Evolutionary conservation across 2,329 filamentous ascomycete species (phyloP), one percentile per base, ranked within the genome.

Genomic region (Fusarium illudens): DNA sequence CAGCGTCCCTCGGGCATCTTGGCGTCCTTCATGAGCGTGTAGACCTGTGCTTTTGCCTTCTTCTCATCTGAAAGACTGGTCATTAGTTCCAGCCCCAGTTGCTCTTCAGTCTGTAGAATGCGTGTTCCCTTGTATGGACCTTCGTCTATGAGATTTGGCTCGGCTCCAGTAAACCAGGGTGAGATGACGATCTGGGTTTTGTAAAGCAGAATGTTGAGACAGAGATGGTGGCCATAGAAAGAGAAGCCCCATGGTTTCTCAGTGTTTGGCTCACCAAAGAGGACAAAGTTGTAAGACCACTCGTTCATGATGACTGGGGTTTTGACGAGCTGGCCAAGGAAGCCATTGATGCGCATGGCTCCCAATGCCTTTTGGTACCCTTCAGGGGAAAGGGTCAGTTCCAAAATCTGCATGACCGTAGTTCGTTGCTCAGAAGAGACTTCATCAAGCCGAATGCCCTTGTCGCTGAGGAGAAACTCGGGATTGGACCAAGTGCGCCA

Each of bases 201-300:
- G 74, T 89, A 85, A 71, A 93, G 83, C 74, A 94, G 90, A 25
- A 91, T 84, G 72, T 89, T 89, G 12, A 94, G 83, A 70, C 90
- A 93, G 8, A 94, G 83, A 71, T 95, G 92, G 76, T 95, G 92
- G 22, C 92, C 92, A 79, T 93, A 95, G 71, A 93, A 87, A 0
- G 87, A 86, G 79, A 87, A 92, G 5, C 90, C 91, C 91, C 91
- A 94, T 0, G 90, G 88, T 9, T 78, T 71, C 0, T 80, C 81
- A 0, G 79, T 73, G 0, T 86, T 88, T 0, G 90, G 90, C 13
- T 77, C 77, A 12, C 90, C 90, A 75, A 93, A 93, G 11, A 93
- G 80, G 32, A 88, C 86, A 66, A 92, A 90, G 79, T 93, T 93
- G 84, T 93, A 93, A 3, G 88, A 91, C 79, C 85, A 87, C 76